Percentiles rank a stretch among this genome's conserved stretches.
Evolutionary conservation across 2,329 filamentous ascomycete species (phyloP).

Genomic region (Arachnomyces sp.): DNA sequence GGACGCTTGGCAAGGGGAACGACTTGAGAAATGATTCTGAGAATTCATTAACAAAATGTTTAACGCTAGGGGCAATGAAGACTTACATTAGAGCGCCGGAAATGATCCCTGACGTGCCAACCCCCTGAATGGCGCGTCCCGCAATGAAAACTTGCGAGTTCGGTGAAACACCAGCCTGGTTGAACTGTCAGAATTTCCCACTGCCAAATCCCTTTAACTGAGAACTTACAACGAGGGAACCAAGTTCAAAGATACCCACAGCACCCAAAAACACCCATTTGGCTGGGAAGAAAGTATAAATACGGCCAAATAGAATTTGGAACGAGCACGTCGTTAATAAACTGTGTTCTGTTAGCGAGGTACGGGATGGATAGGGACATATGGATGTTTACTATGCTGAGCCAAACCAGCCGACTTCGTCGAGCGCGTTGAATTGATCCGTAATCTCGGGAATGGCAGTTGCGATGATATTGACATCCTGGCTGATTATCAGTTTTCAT

Average conservation of each 20-base stretch:
- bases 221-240: no score
- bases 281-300: neutral
- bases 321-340: no score
- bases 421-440: conserved; percentile 26
- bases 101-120: no score
- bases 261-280: neutral
- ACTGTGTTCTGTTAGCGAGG: no score
- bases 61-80: no score
- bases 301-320: neutral
- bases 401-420: conserved; percentile 32
- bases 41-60: neutral
- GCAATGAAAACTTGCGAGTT: no score
- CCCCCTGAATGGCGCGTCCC: no score
- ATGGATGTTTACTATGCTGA: conserved; percentile 2
- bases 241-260: neutral
- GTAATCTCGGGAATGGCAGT: conserved; percentile 30
- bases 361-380: no score
- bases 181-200: no score
- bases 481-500: conserved; percentile 8
- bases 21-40: conserved; percentile 7
- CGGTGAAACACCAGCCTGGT: no score
- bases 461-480: conserved; percentile 22
- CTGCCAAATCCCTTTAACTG: no score
- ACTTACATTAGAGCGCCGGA: neutral
- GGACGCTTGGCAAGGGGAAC: conserved; percentile 11